Evolutionary conservation across 495 filamentous ascomycete genomes (phyloP).

Genomic region (Penicillium canescens): DNA sequence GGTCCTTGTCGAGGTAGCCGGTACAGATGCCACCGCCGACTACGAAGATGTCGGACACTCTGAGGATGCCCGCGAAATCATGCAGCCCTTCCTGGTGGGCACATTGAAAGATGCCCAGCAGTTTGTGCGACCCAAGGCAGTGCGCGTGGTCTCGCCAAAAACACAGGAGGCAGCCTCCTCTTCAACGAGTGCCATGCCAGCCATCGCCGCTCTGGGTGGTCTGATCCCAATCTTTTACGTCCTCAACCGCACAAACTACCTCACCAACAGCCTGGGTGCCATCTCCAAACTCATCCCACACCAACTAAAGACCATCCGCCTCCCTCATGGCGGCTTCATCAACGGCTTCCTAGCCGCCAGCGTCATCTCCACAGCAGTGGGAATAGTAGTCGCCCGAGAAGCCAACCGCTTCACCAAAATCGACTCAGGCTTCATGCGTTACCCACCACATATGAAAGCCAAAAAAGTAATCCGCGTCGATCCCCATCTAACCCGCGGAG

Average conservation of each 20-base stretch:
- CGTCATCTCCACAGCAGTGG: slow-evolving; percentile 23
- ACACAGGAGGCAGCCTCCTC: slow-evolving; percentile 11
- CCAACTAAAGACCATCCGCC: slow-evolving; percentile 9
- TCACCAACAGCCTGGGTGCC: slow-evolving; percentile 6
- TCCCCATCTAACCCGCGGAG: slow-evolving; percentile 35
- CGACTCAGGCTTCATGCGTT: slow-evolving; percentile 40
- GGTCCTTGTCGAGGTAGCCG: slow-evolving; percentile 48
- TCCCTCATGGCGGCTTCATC: slow-evolving; percentile 28
- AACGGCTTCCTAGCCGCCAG: slow-evolving; percentile 39
- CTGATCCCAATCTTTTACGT: slow-evolving; percentile 19
- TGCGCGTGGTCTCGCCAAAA: slow-evolving; percentile 27
- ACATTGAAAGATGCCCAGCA: slow-evolving; percentile 31
- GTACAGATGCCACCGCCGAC: slow-evolving; percentile 49
- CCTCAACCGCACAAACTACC: slow-evolving; percentile 1
- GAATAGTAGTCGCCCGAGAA: slow-evolving; percentile 20
- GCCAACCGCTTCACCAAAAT: slow-evolving; percentile 29
- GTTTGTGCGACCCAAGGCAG: slow-evolving; percentile 23
- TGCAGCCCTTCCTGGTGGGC: slow-evolving; percentile 32
- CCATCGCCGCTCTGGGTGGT: slow-evolving; percentile 13
- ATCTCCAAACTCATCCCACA: slow-evolving; percentile 15
- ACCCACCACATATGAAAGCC: slow-evolving; percentile 38
- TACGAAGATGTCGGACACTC: slow-evolving; percentile 58
- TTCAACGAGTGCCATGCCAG: slow-evolving; percentile 4
- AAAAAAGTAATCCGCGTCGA: slow-evolving; percentile 26
- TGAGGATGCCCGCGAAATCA: slow-evolving; percentile 41